A percentile compares a stretch with the other conserved stretches of the same genome.
phyloP scores from a whole-genome alignment of 345 rosid species.

The Xanthoceras sorbifolium region DNA sequence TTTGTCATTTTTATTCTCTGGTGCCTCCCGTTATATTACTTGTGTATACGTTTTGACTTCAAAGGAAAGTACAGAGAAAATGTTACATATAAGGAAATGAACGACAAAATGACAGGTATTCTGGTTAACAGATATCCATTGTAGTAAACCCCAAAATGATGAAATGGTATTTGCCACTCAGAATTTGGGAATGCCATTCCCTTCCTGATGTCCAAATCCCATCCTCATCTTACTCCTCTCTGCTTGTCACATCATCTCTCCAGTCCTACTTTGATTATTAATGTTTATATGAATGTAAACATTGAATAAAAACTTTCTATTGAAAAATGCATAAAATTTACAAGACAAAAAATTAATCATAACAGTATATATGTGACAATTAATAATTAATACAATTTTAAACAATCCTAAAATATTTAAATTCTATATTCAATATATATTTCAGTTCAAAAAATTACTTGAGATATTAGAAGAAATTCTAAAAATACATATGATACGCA shows the following conservation, averaged over 20 bases:
- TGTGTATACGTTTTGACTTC: not conserved
- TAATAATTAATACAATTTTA: too few relatives aligned
- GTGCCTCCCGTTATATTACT: not conserved
- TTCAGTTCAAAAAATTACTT: not conserved
- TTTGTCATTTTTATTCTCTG: not conserved
- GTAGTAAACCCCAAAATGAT: not conserved
- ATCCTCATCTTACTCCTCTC: not conserved
- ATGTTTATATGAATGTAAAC: not conserved
- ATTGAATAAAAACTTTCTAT: not conserved
- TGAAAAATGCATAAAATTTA: not conserved
- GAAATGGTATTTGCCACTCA: not conserved
- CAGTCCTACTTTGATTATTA: not conserved
- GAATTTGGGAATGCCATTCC: not conserved
- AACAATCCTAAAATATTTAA: too few relatives aligned
- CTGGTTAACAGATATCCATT: not conserved
- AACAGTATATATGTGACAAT: not conserved
- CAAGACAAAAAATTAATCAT: not conserved
- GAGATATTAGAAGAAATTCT: not conserved
- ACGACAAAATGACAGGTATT: not conserved
- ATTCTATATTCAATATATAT: not conserved
- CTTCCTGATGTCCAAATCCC: not conserved
- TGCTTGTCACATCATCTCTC: not conserved
- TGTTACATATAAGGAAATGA: not conserved
- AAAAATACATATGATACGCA: not conserved
- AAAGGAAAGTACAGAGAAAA: not conserved